phyloP scores from a whole-genome alignment of 179 eudicot species.

The Beta lomatogona region DNA sequence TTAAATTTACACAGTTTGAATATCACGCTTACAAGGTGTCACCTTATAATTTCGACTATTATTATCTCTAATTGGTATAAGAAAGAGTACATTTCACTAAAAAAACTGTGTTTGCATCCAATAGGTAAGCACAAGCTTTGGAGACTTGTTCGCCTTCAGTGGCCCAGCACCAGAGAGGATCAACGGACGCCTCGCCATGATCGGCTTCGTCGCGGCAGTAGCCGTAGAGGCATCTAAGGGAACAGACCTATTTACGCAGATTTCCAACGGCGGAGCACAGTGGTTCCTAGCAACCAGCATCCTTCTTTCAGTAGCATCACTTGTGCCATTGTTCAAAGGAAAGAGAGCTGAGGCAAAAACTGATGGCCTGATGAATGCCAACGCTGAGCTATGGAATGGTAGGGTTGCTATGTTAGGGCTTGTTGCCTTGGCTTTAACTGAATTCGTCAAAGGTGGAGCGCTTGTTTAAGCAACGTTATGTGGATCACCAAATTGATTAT shows the following conservation, averaged over 20 bases:
- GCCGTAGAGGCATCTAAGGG: slow-evolving; percentile 65
- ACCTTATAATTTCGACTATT: too few species aligned
- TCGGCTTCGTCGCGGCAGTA: slow-evolving; percentile 75
- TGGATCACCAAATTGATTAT: too few species aligned
- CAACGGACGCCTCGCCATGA: slow-evolving; percentile 90
- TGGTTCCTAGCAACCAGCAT: slow-evolving; percentile 69
- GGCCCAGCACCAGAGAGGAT: slow-evolving; percentile 93
- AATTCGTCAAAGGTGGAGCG: slow-evolving; percentile 42
- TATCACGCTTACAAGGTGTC: too few species aligned
- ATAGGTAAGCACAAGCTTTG: slow-evolving; percentile 59
- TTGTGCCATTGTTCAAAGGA: slow-evolving; percentile 58
- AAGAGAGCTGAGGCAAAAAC: slow-evolving; percentile 40
- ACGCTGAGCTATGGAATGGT: slow-evolving; percentile 77
- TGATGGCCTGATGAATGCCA: slow-evolving; percentile 41
- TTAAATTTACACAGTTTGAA: too few species aligned
- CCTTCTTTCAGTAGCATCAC: slow-evolving; percentile 63
- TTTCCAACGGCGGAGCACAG: slow-evolving; percentile 64
- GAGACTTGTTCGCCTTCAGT: slow-evolving; percentile 67
- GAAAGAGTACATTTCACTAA: not conserved
- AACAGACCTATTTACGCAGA: slow-evolving; percentile 60
- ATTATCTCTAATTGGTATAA: too few species aligned
- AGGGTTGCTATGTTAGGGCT: slow-evolving; percentile 75
- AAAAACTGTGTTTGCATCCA: not conserved
- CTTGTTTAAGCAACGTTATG: slow-evolving; percentile 1
- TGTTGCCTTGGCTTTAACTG: slow-evolving; percentile 62